Evolutionary conservation across 805 yeast species (phyloP).

Genomic region (Isabelozyma pseudorhagii): DNA sequence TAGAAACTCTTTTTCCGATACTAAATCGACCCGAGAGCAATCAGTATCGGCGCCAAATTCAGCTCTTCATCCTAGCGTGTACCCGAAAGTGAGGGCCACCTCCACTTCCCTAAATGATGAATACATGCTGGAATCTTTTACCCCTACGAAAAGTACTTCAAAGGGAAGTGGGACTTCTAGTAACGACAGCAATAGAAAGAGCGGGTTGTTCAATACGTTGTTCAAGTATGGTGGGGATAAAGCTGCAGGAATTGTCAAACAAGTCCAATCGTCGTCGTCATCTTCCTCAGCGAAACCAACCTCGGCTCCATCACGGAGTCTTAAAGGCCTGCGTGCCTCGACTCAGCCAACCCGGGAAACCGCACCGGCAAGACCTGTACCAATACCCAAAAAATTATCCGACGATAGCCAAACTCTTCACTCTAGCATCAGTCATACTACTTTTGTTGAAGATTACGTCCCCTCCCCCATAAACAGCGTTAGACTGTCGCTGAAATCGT

Average conservation of each 20-base stretch:
- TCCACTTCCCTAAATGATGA: conserved; percentile 6
- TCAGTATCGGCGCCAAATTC: neutral
- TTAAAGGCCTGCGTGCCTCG: neutral
- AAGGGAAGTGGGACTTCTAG: conserved; percentile 12
- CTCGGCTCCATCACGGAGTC: neutral
- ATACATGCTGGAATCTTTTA: conserved; percentile 10
- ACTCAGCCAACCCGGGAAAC: neutral
- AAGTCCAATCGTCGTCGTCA: conserved; percentile 14
- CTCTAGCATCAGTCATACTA: neutral
- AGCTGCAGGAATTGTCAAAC: conserved; percentile 35
- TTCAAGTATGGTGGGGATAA: conserved; percentile 39
- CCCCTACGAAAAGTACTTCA: neutral
- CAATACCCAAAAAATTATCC: neutral
- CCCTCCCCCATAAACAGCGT: neutral
- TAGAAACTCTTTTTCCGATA: conserved; percentile 60
- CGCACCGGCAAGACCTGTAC: neutral
- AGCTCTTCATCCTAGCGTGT: neutral
- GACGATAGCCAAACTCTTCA: neutral
- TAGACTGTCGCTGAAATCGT: conserved; percentile 6
- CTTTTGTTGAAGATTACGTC: neutral
- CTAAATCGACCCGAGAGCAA: conserved; percentile 25
- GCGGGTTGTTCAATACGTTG: conserved; percentile 38
- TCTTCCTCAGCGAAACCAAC: conserved; percentile 2
- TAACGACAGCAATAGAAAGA: conserved; percentile 12
- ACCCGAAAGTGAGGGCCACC: conserved; percentile 2